Evolutionary conservation across 2,329 filamentous ascomycete genomes (phyloP).

Genomic region (Aotearoamyces nothofagi): DNA sequence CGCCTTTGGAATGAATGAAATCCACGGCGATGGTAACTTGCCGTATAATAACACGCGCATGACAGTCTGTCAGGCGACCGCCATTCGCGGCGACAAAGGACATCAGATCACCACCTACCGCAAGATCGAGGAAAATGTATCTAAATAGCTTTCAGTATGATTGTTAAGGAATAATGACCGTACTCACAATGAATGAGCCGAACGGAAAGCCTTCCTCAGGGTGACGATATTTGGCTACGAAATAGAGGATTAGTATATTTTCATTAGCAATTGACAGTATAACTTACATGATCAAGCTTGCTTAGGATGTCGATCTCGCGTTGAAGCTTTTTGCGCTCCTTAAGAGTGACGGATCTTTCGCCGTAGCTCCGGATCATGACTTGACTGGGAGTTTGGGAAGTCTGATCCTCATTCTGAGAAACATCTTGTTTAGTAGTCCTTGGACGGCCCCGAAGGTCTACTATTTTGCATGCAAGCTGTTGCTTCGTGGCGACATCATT

Average conservation of each 20-base stretch:
- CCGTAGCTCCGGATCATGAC: too few relatives aligned
- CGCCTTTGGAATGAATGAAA: conserved; percentile 14
- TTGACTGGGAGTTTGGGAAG: too few relatives aligned
- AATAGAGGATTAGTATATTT: not conserved
- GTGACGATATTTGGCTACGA: conserved; percentile 36
- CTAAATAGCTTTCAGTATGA: conserved; percentile 17
- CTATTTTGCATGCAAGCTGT: conserved; percentile 56
- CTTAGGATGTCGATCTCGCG: conserved; percentile 37
- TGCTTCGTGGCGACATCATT: conserved; percentile 32
- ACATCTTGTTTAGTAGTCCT: too few relatives aligned
- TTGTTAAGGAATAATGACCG: not conserved
- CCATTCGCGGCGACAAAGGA: conserved; percentile 14
- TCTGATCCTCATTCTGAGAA: too few relatives aligned
- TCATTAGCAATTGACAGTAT: conserved; percentile 1
- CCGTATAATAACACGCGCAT: conserved; percentile 15
- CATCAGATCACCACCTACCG: conserved; percentile 26
- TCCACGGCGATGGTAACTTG: conserved; percentile 17
- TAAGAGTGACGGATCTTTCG: too few relatives aligned
- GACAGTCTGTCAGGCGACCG: conserved; percentile 11
- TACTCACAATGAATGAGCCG: conserved; percentile 29
- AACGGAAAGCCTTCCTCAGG: conserved; percentile 34
- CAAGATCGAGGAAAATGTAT: conserved; percentile 41
- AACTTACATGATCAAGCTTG: conserved; percentile 35
- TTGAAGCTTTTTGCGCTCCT: conserved; percentile 22
- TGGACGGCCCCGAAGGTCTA: conserved; percentile 34